These are phyloP conservation scores for Arthrinium phaeospermum DNA, from an alignment of 2,329 filamentous ascomycete genomes.

Conservation along the genomic window DNA sequence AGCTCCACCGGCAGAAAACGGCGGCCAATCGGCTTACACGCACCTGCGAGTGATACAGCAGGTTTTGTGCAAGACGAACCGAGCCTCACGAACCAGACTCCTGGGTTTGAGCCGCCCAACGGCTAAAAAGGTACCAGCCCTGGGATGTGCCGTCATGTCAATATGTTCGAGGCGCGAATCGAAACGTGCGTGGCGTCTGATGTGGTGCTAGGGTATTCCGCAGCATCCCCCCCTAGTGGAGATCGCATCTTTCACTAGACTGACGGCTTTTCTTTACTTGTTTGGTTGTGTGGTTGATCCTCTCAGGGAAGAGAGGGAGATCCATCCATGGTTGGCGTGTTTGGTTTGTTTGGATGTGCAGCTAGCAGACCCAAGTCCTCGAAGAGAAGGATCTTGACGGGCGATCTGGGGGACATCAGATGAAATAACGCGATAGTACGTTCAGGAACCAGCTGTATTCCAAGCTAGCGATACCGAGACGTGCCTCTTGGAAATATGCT, in stretches of 20 bases:
- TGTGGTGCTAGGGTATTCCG: neutral
- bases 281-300: neutral
- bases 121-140: neutral
- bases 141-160: neutral
- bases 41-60: neutral
- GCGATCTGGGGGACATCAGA: neutral
- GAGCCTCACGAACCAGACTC: conserved; percentile 5
- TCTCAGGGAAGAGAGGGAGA: neutral
- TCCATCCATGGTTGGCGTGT: neutral
- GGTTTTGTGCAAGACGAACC: conserved; percentile 15
- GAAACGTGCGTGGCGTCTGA: conserved; percentile 15
- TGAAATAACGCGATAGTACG: neutral
- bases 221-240: neutral
- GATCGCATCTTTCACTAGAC: neutral
- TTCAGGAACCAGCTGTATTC: neutral
- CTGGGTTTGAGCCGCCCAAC: neutral
- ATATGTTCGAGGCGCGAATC: conserved; percentile 11
- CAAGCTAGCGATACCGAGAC: neutral
- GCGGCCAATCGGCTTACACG: conserved; percentile 2
- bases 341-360: neutral
- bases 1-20: neutral
- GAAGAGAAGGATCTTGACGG: neutral
- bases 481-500: neutral
- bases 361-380: neutral
- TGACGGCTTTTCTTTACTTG: neutral